These are phyloP conservation scores for Ogataea nitratoaversa DNA, from an alignment of 805 yeast genomes.

Conservation along the genomic window DNA sequence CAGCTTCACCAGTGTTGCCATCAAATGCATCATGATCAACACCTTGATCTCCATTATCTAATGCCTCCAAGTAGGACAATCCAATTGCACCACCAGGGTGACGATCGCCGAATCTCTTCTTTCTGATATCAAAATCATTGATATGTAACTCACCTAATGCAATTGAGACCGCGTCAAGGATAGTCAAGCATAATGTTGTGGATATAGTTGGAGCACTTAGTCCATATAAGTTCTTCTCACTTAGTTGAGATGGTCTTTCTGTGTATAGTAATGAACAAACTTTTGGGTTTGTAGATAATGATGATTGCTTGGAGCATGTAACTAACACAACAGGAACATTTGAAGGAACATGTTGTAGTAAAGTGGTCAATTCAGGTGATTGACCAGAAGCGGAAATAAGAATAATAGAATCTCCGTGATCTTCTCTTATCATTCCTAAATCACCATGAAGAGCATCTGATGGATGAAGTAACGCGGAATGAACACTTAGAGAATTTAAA, in stretches of 20 bases:
- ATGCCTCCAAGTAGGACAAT: conserved; percentile 30
- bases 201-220: conserved; percentile 86
- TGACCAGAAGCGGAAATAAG: conserved; percentile 78
- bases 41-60: not conserved
- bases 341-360: conserved; percentile 54
- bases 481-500: conserved; percentile 71
- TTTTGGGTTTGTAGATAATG: conserved; percentile 47
- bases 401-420: conserved; percentile 52
- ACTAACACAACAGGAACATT: conserved; percentile 54
- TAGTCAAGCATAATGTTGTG: conserved; percentile 67
- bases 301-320: conserved; percentile 58
- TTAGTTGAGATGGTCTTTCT: conserved; percentile 51
- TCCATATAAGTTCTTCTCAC: conserved; percentile 67
- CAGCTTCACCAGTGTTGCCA: not conserved
- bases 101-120: conserved; percentile 55
- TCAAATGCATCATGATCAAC: not conserved
- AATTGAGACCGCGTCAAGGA: conserved; percentile 75
- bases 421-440: conserved; percentile 61
- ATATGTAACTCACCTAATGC: conserved; percentile 68
- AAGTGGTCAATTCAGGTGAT: conserved; percentile 65
- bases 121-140: conserved; percentile 49
- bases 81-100: conserved; percentile 96
- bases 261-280: conserved; percentile 55
- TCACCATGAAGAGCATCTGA: conserved; percentile 90
- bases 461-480: conserved; percentile 69